Conservation (phyloP, 2,329 filamentous ascomycete genomes). For the Aspergillus persii region DNA sequence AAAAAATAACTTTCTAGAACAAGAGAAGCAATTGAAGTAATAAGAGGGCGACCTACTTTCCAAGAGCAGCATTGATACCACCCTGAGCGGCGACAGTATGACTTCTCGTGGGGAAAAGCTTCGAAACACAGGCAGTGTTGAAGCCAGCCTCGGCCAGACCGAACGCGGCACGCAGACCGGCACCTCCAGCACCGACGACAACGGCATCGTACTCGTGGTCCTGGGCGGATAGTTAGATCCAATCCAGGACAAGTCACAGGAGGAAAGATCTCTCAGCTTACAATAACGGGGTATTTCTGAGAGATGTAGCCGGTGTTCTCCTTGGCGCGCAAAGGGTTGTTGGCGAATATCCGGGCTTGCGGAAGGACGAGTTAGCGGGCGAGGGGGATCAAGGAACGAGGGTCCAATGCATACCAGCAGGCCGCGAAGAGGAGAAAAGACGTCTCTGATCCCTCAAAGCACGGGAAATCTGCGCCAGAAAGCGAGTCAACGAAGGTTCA, state of each 20-base stretch:
- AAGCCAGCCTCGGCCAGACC: constrained; percentile 63
- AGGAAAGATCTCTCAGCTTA: constrained; percentile 48
- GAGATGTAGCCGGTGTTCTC: constrained; percentile 85
- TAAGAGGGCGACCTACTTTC: constrained; percentile 36
- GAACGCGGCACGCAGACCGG: constrained; percentile 62
- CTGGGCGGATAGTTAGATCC: constrained; percentile 43
- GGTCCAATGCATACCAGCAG: constrained; percentile 61
- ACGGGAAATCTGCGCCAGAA: constrained; percentile 58
- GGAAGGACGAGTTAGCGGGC: constrained; percentile 26
- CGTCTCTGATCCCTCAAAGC: constrained; percentile 64
- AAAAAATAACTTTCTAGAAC: constrained; percentile 15
- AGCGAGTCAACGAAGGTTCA: constrained; percentile 21
- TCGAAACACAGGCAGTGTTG: constrained; percentile 64
- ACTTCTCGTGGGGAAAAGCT: constrained; percentile 62
- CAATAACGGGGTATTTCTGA: constrained; percentile 91
- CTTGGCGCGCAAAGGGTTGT: constrained; percentile 83
- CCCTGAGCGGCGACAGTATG: constrained; percentile 68
- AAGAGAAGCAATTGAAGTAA: background rate
- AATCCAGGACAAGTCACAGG: background rate
- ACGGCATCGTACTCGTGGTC: constrained; percentile 99
- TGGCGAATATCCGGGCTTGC: constrained; percentile 79
- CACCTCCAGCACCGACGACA: constrained; percentile 68
- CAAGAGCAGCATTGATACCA: constrained; percentile 54
- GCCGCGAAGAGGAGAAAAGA: constrained; percentile 82
- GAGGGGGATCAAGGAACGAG: constrained; percentile 15